Base-by-base conservation (phyloP, 73 alveolate species). In the Tetrahymena borealis region DNA sequence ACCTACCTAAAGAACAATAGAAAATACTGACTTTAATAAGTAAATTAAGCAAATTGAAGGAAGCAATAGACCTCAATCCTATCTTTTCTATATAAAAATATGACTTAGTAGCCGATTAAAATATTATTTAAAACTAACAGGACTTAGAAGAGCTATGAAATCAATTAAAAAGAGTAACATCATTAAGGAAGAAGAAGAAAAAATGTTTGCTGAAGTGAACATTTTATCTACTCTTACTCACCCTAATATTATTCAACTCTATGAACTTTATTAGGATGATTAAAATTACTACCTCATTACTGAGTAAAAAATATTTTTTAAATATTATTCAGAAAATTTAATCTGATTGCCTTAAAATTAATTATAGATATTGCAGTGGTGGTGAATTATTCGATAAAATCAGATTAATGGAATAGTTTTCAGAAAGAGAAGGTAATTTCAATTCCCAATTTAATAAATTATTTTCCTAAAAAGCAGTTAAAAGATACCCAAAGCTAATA, bases 331-430 rank as follows among this genome's bases (percentile, higher is more conserved):
- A n/a, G n/a, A n/a, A n/a, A n/a, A n/a, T n/a, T n/a, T n/a, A n/a
- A n/a, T n/a, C 97, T 79, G 99, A 98, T 94, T 95, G 78, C 11
- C 40, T 90, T 1, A 18, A 15, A 35, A 20, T 77, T 78, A 18
- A 12, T 38, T 28, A 79, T 85, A 93, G 95, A 93, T 90, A 94
- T 78, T 94, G 96, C 43, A 94, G 90, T 42, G 97, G 97, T 31
- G 97, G 97, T 11, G 97, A 95, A 90, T 40, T 95, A 7, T 95
- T 95, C 94, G 97, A 95, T 35, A 78, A 94, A 39, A 95, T 95
- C 11, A 91, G 90, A 24, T 91, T 60, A 6, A 90, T 90, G 94
- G 78, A 90, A 8, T 9, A 32, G 15, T 93, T 93, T 33, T 78
- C 85, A 40, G 96, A 93, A 31, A 91, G 85, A n/a, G 85, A 60